Percentiles rank a stretch among this genome's conserved stretches.
Conservation (phyloP, 2,329 filamentous ascomycete genomes). For the Trichoderma atroviride region DNA sequence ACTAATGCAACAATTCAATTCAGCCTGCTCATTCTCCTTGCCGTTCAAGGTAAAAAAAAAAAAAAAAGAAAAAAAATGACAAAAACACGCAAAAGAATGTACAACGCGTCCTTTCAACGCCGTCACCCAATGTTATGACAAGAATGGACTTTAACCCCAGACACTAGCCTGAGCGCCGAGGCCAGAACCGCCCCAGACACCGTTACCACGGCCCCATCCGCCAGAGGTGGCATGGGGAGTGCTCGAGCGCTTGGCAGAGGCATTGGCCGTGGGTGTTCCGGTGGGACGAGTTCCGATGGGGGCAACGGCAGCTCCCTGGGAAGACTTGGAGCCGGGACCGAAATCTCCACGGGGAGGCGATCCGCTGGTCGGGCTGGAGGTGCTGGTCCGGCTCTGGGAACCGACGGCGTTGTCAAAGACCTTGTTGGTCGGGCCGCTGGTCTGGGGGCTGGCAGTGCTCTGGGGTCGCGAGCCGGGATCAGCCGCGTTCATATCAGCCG, state of each 20-base stretch:
- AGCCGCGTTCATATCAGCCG: slow-evolving; percentile 49
- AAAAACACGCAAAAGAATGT: background rate
- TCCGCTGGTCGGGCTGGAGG: slow-evolving; percentile 76
- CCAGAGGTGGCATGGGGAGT: slow-evolving; percentile 89
- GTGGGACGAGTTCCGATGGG: slow-evolving; percentile 91
- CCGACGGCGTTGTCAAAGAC: slow-evolving; percentile 61
- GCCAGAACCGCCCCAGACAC: slow-evolving; percentile 81
- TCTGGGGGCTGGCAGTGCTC: slow-evolving; percentile 82
- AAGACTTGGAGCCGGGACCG: slow-evolving; percentile 55
- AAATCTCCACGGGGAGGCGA: slow-evolving; percentile 72
- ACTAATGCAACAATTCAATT: slow-evolving; percentile 33
- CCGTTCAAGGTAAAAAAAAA: background rate
- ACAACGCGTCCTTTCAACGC: slow-evolving; percentile 10
- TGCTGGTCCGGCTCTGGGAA: slow-evolving; percentile 73
- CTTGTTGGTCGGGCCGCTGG: slow-evolving; percentile 57
- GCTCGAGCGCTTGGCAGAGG: slow-evolving; percentile 75
- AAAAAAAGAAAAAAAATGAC: background rate
- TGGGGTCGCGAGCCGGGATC: slow-evolving; percentile 68
- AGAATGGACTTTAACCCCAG: slow-evolving; percentile 68
- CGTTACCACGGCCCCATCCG: slow-evolving; percentile 78
- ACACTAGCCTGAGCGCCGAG: slow-evolving; percentile 90
- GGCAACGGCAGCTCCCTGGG: slow-evolving; percentile 68
- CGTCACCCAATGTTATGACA: slow-evolving; percentile 4
- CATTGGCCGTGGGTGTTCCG: slow-evolving; percentile 52
- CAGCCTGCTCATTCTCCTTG: slow-evolving; percentile 6